A percentile compares a stretch with the other conserved stretches of the same genome.
phyloP scores from a whole-genome alignment of 1,284 basidiomycete genomes.

The Cutaneotrichosporon cutaneum region DNA sequence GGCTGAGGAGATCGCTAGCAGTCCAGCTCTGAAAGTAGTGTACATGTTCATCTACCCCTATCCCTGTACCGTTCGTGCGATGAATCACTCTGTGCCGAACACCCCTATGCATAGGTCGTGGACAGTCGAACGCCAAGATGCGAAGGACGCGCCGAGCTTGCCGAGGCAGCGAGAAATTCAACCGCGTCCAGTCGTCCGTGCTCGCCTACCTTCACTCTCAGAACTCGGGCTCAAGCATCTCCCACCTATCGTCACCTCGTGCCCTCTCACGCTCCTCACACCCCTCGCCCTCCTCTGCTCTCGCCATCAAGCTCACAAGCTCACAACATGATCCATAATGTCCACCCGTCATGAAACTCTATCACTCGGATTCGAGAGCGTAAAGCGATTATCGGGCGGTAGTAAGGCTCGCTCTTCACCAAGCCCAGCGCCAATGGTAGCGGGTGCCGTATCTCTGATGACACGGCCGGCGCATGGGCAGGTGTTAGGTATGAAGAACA shows the following conservation, averaged over 20 bases:
- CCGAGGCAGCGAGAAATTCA: too few species aligned
- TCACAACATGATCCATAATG: constrained; percentile 17
- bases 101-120: neutral
- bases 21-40: neutral
- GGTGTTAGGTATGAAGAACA: constrained; percentile 9
- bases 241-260: too few species aligned
- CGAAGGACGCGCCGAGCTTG: too few species aligned
- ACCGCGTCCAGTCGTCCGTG: too few species aligned
- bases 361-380: constrained; percentile 13
- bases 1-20: neutral
- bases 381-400: constrained; percentile 27
- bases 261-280: too few species aligned
- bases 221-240: too few species aligned
- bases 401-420: constrained; percentile 22
- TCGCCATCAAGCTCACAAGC: neutral
- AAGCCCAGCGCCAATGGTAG: constrained; percentile 14
- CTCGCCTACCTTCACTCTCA: too few species aligned
- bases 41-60: neutral
- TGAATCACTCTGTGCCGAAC: neutral
- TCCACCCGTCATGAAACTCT: constrained; percentile 29
- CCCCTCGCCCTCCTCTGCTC: too few species aligned
- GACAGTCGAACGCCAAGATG: too few species aligned
- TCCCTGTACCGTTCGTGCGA: neutral
- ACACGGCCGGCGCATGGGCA: constrained; percentile 12
- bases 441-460: constrained; percentile 5